Conservation (phyloP, 768 basidiomycete species). For the Collybiopsis luxurians region DNA sequence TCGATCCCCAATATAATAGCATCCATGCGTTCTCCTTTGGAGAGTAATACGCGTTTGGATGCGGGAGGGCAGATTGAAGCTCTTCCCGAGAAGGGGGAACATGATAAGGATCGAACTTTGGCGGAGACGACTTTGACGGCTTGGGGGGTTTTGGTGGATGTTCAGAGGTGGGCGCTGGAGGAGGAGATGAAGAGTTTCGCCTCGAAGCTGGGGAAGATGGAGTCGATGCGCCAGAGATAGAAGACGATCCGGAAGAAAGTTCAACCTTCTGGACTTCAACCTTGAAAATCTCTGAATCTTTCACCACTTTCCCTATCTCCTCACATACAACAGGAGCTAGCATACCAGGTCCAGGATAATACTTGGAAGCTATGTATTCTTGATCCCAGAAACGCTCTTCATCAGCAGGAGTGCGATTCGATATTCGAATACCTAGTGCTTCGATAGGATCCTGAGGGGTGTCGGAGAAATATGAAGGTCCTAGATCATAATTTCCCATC, state of each 20-base stretch:
- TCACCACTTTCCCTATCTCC: not conserved
- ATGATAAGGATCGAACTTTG: constrained; percentile 17
- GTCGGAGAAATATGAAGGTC: too few species aligned
- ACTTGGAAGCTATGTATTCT: not conserved
- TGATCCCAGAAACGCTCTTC: constrained; percentile 18
- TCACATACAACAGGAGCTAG: constrained; percentile 3
- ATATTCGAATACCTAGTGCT: too few species aligned
- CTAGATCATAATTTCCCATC: too few species aligned
- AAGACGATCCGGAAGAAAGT: too few species aligned
- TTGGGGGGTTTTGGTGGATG: not conserved
- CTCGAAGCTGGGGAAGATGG: too few species aligned
- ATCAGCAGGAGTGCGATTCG: constrained; percentile 28
- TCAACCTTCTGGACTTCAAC: too few species aligned
- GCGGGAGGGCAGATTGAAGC: constrained; percentile 65
- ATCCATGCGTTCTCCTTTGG: constrained; percentile 83
- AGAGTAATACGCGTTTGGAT: constrained; percentile 83
- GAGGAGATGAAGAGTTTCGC: too few species aligned
- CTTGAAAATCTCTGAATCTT: too few species aligned
- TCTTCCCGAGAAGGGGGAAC: constrained; percentile 14
- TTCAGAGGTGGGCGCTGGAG: too few species aligned
- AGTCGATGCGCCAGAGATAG: too few species aligned
- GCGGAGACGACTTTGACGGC: not conserved
- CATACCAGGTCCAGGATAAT: constrained; percentile 14
- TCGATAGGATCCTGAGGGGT: too few species aligned
- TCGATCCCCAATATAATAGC: constrained; percentile 66